These are phyloP conservation scores for Penicillium ucsense DNA, from an alignment of 495 filamentous ascomycete genomes.

Conservation along the genomic window DNA sequence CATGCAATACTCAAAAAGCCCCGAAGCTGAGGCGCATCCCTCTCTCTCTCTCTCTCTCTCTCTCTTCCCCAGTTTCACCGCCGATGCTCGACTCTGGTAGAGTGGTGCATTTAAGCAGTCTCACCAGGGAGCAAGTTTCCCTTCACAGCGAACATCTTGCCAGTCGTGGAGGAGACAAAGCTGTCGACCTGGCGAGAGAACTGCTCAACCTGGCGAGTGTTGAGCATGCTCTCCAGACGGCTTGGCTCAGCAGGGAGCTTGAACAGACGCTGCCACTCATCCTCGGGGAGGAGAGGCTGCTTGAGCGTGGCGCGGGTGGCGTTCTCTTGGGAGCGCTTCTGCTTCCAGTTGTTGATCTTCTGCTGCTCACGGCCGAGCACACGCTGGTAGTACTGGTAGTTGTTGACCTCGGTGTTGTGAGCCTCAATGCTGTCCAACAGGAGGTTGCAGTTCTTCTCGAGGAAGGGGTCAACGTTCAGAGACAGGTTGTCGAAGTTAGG, in stretches of 20 bases:
- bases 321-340: conserved; percentile 93
- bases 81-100: not conserved
- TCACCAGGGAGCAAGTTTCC: conserved; percentile 49
- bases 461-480: conserved; percentile 90
- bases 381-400: conserved; percentile 96
- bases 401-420: conserved; percentile 97
- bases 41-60: conserved; percentile 13
- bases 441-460: conserved; percentile 96
- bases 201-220: conserved; percentile 92
- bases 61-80: conserved; percentile 1
- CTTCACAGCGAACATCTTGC: conserved; percentile 98
- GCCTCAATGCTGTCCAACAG: conserved; percentile 93
- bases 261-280: conserved; percentile 96
- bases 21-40: conserved; percentile 8
- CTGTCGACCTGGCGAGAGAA: conserved; percentile 95
- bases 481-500: conserved; percentile 86
- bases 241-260: conserved; percentile 93
- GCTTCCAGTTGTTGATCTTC: conserved; percentile 93
- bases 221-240: conserved; percentile 83
- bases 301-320: conserved; percentile 73
- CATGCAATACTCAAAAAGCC: conserved; percentile 36
- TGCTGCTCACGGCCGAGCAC: conserved; percentile 90
- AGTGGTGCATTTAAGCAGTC: conserved; percentile 22
- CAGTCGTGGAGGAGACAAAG: conserved; percentile 81
- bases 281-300: conserved; percentile 81